Percentiles rank a stretch among this genome's conserved stretches.
These are phyloP conservation scores for Ramaria sp. DNA, from an alignment of 768 basidiomycete genomes.

Conservation along the genomic window DNA sequence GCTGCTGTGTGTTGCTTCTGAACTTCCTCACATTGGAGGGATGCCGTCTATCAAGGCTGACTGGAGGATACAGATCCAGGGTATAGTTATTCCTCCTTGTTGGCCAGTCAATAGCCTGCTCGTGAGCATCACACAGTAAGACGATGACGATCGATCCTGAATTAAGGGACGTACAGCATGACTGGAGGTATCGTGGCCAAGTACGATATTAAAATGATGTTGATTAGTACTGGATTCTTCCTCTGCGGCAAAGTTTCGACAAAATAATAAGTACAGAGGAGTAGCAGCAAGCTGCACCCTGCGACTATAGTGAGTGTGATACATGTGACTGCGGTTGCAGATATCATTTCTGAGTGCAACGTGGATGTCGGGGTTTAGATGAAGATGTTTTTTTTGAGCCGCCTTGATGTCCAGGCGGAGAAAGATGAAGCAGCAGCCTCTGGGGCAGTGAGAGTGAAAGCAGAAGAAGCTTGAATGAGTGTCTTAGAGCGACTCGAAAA, in stretches of 20 bases:
- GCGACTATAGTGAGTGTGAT: background rate
- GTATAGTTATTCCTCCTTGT: background rate
- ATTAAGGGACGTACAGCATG: background rate
- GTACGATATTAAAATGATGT: background rate
- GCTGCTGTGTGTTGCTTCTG: background rate
- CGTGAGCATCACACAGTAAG: background rate
- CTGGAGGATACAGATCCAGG: background rate
- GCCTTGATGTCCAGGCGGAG: too few relatives aligned
- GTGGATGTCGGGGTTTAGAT: too few relatives aligned
- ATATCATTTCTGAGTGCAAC: background rate
- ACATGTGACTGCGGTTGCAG: background rate
- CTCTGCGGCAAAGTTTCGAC: background rate
- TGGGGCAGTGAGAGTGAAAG: too few relatives aligned
- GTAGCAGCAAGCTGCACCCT: background rate
- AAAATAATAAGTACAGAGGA: background rate
- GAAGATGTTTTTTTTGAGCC: too few relatives aligned
- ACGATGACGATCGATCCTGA: background rate
- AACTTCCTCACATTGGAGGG: background rate
- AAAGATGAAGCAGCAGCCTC: too few relatives aligned
- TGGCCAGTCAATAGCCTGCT: background rate
- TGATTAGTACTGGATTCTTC: background rate
- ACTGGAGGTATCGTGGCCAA: background rate
- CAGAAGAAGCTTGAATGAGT: too few relatives aligned
- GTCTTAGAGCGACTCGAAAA: too few relatives aligned
- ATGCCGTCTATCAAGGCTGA: slow-evolving; percentile 1